Conservation (phyloP, 164 flowering plant species). For the Stephania yunnanensis region DNA sequence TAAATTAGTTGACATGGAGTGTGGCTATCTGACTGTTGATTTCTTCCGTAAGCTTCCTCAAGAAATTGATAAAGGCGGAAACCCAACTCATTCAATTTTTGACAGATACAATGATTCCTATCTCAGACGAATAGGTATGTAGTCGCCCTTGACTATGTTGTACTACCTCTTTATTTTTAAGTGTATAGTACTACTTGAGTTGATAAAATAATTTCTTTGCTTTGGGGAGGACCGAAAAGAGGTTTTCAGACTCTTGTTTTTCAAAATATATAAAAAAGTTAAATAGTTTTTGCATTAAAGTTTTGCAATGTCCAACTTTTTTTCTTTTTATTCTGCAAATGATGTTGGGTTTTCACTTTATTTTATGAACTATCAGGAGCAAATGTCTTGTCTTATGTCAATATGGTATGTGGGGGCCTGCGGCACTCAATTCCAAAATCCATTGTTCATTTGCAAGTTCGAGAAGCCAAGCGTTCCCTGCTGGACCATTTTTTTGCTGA, state of each 20-base stretch:
- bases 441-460: conserved; percentile 70
- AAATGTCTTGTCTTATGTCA: conserved; percentile 75
- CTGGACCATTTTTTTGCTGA: conserved; percentile 85
- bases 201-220: too few species aligned
- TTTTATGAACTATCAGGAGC: conserved; percentile 45
- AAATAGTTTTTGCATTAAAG: not conserved
- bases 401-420: conserved; percentile 70
- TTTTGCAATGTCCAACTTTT: not conserved
- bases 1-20: conserved; percentile 88
- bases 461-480: conserved; percentile 82
- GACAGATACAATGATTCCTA: conserved; percentile 90
- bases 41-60: conserved; percentile 98
- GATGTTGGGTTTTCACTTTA: conserved; percentile 2
- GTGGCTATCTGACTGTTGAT: conserved; percentile 82
- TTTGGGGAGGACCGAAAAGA: too few species aligned
- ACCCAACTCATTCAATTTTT: conserved; percentile 85
- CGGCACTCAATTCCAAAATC: conserved; percentile 89
- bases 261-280: too few species aligned
- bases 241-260: too few species aligned
- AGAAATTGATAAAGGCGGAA: conserved; percentile 94
- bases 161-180: not conserved
- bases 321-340: not conserved
- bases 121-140: conserved; percentile 74
- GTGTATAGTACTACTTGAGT: too few species aligned
- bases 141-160: not conserved